Percentiles rank a stretch among this genome's conserved stretches.
phyloP scores from a whole-genome alignment of 805 yeast genomes.

The Martiniozyma abietophila region DNA sequence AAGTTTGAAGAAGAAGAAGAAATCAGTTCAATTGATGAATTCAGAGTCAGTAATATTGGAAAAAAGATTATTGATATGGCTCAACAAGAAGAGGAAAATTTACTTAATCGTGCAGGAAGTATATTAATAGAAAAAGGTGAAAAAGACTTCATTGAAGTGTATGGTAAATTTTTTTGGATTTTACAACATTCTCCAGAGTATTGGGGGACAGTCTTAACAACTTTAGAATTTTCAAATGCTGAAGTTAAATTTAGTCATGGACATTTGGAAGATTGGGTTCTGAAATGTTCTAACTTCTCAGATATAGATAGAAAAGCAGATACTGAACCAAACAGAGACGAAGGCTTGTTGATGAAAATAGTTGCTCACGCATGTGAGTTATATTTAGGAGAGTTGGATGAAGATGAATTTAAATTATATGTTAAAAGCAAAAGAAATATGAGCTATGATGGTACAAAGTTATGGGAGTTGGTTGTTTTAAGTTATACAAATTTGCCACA shows the following conservation, averaged over 20 bases:
- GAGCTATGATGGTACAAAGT: slow-evolving; percentile 13
- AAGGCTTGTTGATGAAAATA: slow-evolving; percentile 52
- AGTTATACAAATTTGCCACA: slow-evolving; percentile 38
- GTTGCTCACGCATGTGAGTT: slow-evolving; percentile 37
- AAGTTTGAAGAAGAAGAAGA: slow-evolving; percentile 6
- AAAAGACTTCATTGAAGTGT: slow-evolving; percentile 49
- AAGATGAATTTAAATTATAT: slow-evolving; percentile 18
- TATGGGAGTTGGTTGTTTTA: slow-evolving; percentile 38
- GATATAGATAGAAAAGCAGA: slow-evolving; percentile 10
- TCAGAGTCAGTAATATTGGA: slow-evolving; percentile 43
- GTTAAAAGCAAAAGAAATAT: slow-evolving; percentile 19
- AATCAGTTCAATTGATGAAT: slow-evolving; percentile 34
- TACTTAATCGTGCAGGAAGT: slow-evolving; percentile 1
- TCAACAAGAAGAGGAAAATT: slow-evolving; percentile 19
- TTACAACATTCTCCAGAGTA: slow-evolving; percentile 79
- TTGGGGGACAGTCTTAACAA: slow-evolving; percentile 39
- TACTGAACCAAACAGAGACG: slow-evolving; percentile 52
- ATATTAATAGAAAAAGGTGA: slow-evolving; percentile 29
- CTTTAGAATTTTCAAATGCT: slow-evolving; percentile 3
- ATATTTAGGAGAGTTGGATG: slow-evolving; percentile 27
- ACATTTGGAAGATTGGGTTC: slow-evolving; percentile 28
- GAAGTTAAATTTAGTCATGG: slow-evolving; percentile 16
- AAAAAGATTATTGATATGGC: slow-evolving; percentile 49
- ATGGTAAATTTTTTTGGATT: slow-evolving; percentile 71
- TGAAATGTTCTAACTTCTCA: slow-evolving; percentile 25